These are phyloP conservation scores for Pseudocercospora pini-densiflorae DNA, from an alignment of 2,329 filamentous ascomycete species.

Conservation along the genomic window DNA sequence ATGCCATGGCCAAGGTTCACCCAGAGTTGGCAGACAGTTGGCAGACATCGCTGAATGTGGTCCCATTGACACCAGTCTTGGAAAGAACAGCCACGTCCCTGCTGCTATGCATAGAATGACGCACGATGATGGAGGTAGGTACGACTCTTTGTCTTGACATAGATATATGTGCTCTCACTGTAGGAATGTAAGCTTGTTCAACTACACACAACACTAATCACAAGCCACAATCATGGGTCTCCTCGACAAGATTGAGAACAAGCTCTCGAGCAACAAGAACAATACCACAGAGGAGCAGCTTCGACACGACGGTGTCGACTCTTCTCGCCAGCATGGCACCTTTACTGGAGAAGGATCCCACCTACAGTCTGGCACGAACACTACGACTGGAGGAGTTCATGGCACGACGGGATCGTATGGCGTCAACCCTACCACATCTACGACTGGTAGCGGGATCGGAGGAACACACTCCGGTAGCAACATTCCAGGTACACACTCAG, in stretches of 20 bases:
- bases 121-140: slow-evolving; percentile 6
- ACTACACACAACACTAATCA: neutral
- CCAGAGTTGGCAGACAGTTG: slow-evolving; percentile 5
- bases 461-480: neutral
- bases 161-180: neutral
- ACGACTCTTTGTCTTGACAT: neutral
- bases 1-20: neutral
- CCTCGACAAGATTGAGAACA: slow-evolving; percentile 27
- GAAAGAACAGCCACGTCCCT: neutral
- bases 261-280: slow-evolving; percentile 27
- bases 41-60: neutral
- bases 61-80: neutral
- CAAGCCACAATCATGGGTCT: slow-evolving; percentile 23
- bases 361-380: neutral
- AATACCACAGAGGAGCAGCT: slow-evolving; percentile 13
- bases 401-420: neutral
- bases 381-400: neutral
- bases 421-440: neutral
- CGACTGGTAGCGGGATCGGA: neutral
- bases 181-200: neutral
- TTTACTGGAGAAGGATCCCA: slow-evolving; percentile 20
- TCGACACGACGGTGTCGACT: slow-evolving; percentile 9
- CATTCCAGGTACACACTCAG: neutral
- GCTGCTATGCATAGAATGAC: slow-evolving; percentile 1
- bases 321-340: slow-evolving; percentile 9